Conservation (phyloP, 164 flowering plant species). For the Magnolia kwangsiensis region DNA sequence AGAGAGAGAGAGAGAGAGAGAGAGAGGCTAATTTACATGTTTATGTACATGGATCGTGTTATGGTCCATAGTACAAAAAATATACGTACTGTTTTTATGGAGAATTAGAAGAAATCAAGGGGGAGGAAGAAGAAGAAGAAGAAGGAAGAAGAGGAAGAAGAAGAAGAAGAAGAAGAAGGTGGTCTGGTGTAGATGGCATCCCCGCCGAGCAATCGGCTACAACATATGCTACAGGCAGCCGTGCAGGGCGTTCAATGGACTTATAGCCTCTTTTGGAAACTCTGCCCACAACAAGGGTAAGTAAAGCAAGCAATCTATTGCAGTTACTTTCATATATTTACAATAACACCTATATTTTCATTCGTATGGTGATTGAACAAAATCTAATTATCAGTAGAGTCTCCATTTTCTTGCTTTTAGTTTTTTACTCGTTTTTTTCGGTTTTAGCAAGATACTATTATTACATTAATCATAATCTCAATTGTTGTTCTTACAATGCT, state of each 20-base stretch:
- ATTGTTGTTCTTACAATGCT: too few species aligned
- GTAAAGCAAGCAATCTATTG: background rate
- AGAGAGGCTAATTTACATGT: background rate
- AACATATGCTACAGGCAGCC: conserved; percentile 65
- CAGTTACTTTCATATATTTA: too few species aligned
- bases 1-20: background rate
- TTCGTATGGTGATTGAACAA: too few species aligned
- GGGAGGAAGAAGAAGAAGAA: background rate
- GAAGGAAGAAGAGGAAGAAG: background rate
- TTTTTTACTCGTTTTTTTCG: too few species aligned
- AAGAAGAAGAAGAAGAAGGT: background rate
- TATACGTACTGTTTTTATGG: background rate
- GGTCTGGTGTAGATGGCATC: conserved; percentile 28
- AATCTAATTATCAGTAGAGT: too few species aligned
- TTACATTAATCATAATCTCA: too few species aligned
- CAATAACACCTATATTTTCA: too few species aligned
- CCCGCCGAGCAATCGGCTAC: conserved; percentile 43
- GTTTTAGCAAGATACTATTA: too few species aligned
- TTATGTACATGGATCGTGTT: background rate
- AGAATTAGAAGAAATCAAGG: background rate
- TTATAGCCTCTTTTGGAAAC: conserved; percentile 84
- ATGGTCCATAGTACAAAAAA: background rate
- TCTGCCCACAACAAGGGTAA: conserved; percentile 89
- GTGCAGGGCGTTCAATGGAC: conserved; percentile 89
- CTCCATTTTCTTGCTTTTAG: too few species aligned